Base-by-base conservation (phyloP, 2,329 filamentous ascomycete species). In the Curvularia sp. region DNA sequence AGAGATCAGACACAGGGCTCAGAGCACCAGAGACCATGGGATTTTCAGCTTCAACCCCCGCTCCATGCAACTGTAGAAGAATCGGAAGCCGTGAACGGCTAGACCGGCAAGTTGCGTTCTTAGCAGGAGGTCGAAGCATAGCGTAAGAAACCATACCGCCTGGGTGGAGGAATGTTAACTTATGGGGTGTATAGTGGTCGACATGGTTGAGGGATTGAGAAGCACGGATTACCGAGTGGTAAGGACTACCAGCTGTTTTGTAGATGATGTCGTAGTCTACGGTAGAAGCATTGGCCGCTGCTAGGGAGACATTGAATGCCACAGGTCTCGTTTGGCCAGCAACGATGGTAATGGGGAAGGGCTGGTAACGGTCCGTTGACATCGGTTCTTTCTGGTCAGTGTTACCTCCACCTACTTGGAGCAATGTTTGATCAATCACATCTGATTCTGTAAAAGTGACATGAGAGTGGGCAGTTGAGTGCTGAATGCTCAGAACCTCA, bases 101-200 rank as follows among this genome's bases (percentile, higher is more conserved):
- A 10, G 63, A 20, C 8, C 53, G 26, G 52, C 74, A 77, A 5
- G 70, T 70, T 15, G 75, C 74, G 55, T 79, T 78, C 38, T 66
- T 62, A 0, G 82, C 80, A 9, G 85, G 85, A 26, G 85, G 79
- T n/a, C 83, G 78, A 39, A 87, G 73, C 59, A 86, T 82, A 10
- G 84, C 82, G 70, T 86, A 87, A 5, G 84, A 86, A 8, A 85
- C 79, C 50, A 82, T 82, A 31, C 81, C 82, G 39, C 80, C 78
- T 6, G 83, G 82, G 67, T 86, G 84, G 35, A 82, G 70, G 63
- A 81, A 86, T 1, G 84, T 86, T 44, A 85, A 72, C 64, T 83
- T 85, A 53, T 86, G 84, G 4, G 83, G 73, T 9, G 81, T 75
- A 47, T 78, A 74, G 6, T 46, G n/a, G 78, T 57, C 13, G 66